Evolutionary conservation across 257 asterid species (phyloP).

Genomic region (Primulina eburnea): DNA sequence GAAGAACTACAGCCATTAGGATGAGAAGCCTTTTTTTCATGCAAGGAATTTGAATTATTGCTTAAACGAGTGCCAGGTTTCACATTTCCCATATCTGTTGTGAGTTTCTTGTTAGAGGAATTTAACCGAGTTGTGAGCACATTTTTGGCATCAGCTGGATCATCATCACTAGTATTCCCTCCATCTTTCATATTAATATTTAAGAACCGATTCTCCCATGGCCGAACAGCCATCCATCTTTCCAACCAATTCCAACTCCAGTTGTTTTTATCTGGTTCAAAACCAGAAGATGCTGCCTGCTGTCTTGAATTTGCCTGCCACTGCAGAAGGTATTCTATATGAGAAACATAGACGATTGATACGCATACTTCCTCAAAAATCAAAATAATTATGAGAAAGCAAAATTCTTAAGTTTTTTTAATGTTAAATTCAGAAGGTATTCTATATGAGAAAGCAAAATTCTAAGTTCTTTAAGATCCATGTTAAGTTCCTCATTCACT

Average conservation of each 20-base stretch:
- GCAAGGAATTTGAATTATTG: constrained; percentile 31
- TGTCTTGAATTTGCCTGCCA: constrained; percentile 93
- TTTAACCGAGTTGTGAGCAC: constrained; percentile 31
- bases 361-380: background rate
- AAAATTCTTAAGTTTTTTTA: background rate
- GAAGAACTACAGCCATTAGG: constrained; percentile 62
- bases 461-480: background rate
- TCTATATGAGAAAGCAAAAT: too few species aligned
- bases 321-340: constrained; percentile 37
- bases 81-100: constrained; percentile 36
- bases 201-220: constrained; percentile 77
- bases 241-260: constrained; percentile 99
- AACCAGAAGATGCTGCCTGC: constrained; percentile 40
- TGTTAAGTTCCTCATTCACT: background rate
- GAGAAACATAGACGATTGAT: background rate
- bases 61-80: constrained; percentile 36
- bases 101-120: constrained; percentile 43
- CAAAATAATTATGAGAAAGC: background rate
- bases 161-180: constrained; percentile 40
- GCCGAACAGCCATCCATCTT: constrained; percentile 98
- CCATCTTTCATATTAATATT: constrained; percentile 64
- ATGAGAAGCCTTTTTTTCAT: constrained; percentile 43
- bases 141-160: constrained; percentile 35
- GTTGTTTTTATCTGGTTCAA: constrained; percentile 64
- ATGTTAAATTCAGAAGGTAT: too few species aligned